Evolutionary conservation across 345 rosid genomes (phyloP).

Genomic region (Laguncularia racemosa): DNA sequence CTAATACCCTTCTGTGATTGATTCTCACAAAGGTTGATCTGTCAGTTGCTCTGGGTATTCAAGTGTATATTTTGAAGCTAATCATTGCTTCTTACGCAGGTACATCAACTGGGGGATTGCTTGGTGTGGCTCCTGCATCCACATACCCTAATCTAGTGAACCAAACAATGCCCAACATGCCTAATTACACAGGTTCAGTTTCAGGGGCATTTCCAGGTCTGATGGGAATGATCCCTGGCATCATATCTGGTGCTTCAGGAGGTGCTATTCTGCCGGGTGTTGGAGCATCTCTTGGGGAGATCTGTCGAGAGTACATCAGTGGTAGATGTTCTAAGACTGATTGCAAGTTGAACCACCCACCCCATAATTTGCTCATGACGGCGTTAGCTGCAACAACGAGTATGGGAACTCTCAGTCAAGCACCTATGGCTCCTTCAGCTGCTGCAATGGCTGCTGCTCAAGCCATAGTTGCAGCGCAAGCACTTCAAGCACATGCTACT

Average conservation of each 20-base stretch:
- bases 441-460: constrained; percentile 99
- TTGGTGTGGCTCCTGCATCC: constrained; percentile 70
- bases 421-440: constrained; percentile 99
- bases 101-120: constrained; percentile 60
- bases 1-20: too few relatives aligned
- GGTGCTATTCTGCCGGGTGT: constrained; percentile 93
- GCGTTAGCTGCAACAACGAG: constrained; percentile 92
- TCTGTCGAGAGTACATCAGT: constrained; percentile 85
- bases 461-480: constrained; percentile 99
- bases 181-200: constrained; percentile 91
- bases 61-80: background rate
- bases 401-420: constrained; percentile 86
- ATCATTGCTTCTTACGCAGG: constrained; percentile 27
- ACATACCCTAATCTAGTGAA: constrained; percentile 70
- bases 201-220: constrained; percentile 94
- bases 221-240: constrained; percentile 93
- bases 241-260: constrained; percentile 81
- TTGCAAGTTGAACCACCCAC: constrained; percentile 90
- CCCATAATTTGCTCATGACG: constrained; percentile 84
- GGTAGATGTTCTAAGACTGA: constrained; percentile 75
- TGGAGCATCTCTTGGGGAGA: constrained; percentile 96
- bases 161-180: constrained; percentile 99
- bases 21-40: too few relatives aligned
- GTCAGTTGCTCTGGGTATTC: background rate
- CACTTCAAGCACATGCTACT: constrained; percentile 99